Evolutionary conservation across 164 flowering plant species (phyloP).

Genomic region (Pachysandra terminalis): DNA sequence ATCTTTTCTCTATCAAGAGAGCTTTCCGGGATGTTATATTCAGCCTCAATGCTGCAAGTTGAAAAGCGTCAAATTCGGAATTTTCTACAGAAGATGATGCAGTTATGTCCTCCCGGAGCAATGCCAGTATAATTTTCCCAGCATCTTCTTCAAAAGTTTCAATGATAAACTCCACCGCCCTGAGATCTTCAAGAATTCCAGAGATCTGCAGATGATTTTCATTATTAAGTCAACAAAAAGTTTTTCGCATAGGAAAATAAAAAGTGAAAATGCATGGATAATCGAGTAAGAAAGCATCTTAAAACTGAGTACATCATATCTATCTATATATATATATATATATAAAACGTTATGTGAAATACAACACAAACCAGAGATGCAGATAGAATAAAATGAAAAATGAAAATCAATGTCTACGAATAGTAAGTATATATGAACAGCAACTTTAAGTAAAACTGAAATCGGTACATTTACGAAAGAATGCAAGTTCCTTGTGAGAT

Average conservation of each 20-base stretch:
- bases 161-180: slow-evolving; percentile 38
- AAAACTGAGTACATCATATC: background rate
- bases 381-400: background rate
- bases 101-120: slow-evolving; percentile 39
- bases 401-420: background rate
- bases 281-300: background rate
- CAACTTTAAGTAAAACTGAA: background rate
- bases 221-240: slow-evolving; percentile 1
- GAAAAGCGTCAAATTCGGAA: slow-evolving; percentile 44
- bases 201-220: slow-evolving; percentile 55
- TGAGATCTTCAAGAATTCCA: slow-evolving; percentile 50
- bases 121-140: slow-evolving; percentile 46
- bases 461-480: background rate
- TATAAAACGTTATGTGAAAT: background rate
- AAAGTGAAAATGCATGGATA: background rate
- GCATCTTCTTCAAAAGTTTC: slow-evolving; percentile 71
- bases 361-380: background rate
- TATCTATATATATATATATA: too few species aligned
- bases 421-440: background rate
- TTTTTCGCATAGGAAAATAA: too few species aligned
- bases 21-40: slow-evolving; percentile 51
- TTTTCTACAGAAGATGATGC: slow-evolving; percentile 32
- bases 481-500: background rate
- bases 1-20: slow-evolving; percentile 65
- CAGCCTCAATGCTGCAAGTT: slow-evolving; percentile 50